Conservation (phyloP, 2,329 filamentous ascomycete genomes). For the Xylariales sp. region DNA sequence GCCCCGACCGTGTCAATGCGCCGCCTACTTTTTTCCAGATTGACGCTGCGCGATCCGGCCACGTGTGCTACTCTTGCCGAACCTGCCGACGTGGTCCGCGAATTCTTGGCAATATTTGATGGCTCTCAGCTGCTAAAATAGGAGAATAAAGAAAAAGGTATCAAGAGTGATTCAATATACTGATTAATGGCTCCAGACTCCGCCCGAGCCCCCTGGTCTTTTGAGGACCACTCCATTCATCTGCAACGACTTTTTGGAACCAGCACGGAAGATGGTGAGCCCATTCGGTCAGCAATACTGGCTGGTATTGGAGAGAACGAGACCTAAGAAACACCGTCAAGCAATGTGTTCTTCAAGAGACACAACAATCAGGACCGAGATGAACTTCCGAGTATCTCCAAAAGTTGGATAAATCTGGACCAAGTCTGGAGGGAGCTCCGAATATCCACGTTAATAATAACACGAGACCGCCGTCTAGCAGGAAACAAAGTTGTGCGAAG, state of each 20-base stretch:
- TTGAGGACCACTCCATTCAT: slow-evolving; percentile 13
- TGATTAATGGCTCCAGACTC: slow-evolving; percentile 40
- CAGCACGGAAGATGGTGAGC: slow-evolving; percentile 12
- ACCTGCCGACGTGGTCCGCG: slow-evolving; percentile 19
- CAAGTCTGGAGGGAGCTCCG: slow-evolving; percentile 10
- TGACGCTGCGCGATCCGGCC: slow-evolving; percentile 20
- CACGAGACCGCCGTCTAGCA: slow-evolving; percentile 29
- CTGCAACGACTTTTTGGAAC: slow-evolving; percentile 9
- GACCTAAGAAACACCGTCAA: slow-evolving; percentile 11
- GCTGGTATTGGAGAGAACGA: slow-evolving; percentile 18
- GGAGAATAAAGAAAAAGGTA: slow-evolving; percentile 35
- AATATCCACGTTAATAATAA: slow-evolving; percentile 21
- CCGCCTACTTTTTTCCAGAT: slow-evolving; percentile 15
- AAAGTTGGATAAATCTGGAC: slow-evolving; percentile 5
- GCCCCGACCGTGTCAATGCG: slow-evolving; percentile 26
- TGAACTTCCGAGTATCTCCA: slow-evolving; percentile 11
- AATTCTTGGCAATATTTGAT: slow-evolving; percentile 26
- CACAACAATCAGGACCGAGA: slow-evolving; percentile 19
- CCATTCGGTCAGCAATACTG: slow-evolving; percentile 6
- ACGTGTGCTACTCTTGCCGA: slow-evolving; percentile 28
- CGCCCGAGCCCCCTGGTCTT: slow-evolving; percentile 23
- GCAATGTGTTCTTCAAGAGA: slow-evolving; percentile 17
- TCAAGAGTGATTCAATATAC: slow-evolving; percentile 36
- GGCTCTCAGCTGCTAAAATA: slow-evolving; percentile 5
- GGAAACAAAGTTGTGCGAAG: slow-evolving; percentile 24